phyloP scores from a whole-genome alignment of 106 monocot genomes.

The Dioscorea dumetorum region DNA sequence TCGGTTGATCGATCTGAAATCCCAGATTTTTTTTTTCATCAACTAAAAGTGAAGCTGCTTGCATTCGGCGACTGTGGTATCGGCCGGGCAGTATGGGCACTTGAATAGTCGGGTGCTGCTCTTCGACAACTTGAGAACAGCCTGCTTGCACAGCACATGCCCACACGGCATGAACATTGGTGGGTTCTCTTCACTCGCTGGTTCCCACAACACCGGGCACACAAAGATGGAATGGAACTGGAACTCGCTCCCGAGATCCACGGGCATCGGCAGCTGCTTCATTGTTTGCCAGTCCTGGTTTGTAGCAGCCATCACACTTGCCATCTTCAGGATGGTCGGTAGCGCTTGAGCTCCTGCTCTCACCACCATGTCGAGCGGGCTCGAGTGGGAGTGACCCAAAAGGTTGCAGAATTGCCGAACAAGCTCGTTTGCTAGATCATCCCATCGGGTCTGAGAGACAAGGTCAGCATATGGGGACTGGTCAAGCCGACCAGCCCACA shows the following conservation, averaged over 20 bases:
- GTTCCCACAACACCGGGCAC: conserved; percentile 64
- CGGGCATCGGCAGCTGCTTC: conserved; percentile 64
- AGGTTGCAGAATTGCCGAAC: conserved; percentile 42
- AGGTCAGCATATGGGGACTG: conserved; percentile 75
- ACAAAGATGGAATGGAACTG: conserved; percentile 75
- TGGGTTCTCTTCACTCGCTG: conserved; percentile 57
- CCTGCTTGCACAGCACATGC: conserved; percentile 55
- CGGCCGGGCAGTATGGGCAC: conserved; percentile 63
- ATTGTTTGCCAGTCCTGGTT: conserved; percentile 63
- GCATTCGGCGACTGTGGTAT: conserved; percentile 44
- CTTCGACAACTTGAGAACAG: conserved; percentile 53
- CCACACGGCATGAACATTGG: conserved; percentile 82
- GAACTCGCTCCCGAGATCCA: conserved; percentile 49
- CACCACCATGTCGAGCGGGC: conserved; percentile 37
- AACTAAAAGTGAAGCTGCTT: conserved; percentile 50
- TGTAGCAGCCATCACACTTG: conserved; percentile 47
- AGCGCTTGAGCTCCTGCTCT: conserved; percentile 56
- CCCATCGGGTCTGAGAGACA: conserved; percentile 50
- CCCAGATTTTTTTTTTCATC: too few species aligned
- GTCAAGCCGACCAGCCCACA: conserved; percentile 72
- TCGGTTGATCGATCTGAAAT: too few species aligned
- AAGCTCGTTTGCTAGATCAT: conserved; percentile 49
- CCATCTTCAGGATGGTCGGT: conserved; percentile 56
- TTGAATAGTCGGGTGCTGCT: conserved; percentile 50
- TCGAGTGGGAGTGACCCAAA: conserved; percentile 42